Base-by-base conservation (phyloP, 257 asterid genomes). In the Solanum chiquidenum region DNA sequence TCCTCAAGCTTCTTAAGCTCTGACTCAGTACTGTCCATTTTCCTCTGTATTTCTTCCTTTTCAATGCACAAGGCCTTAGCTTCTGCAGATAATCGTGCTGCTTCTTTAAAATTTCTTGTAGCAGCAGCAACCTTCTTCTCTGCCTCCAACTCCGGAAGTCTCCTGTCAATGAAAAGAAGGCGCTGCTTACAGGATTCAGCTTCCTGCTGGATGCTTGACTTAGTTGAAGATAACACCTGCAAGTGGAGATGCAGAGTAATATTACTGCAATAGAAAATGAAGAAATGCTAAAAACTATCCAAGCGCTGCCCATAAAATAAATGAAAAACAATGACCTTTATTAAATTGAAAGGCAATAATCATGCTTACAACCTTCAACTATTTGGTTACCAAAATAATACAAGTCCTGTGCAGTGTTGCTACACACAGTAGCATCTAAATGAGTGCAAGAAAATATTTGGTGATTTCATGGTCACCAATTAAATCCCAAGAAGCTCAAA, bases 101-200 rank as follows among this genome's bases (percentile, higher is more conserved):
- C 94, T 90, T 92, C 94, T 87, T 90, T 91, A 38, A 92, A 92
- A 86, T 92, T 92, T 88, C 94, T 91, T 40, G 94, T 88, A 38
- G 89, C 83, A 11, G 94, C 93, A 31, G 94, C 93, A 72, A 91
- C 92, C 86, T 91, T 92, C 90, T 92, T 92, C 89, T 92, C 94
- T 13, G 91, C 89, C 86, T 92, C 94, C 85, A 92, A 88, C 88
- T 91, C 94, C 3, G 94, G 94, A 35, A 89, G 89, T 89, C 93
- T 87, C 89, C 90, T 91, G 83, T 91, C 92, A 38, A 92, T 90
- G 88, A 91, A 91, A 79, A 91, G 88, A 38, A 92, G 89, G 87
- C 93, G 91, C 62, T 92, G 94, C 76, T 86, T 90, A 37, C 66
- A 25, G 58, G 93, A 91, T 77, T 91, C 94, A 23, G 86, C 64